These are phyloP conservation scores for Euclidium syriacum DNA, from an alignment of 345 rosid genomes.

Conservation along the genomic window DNA sequence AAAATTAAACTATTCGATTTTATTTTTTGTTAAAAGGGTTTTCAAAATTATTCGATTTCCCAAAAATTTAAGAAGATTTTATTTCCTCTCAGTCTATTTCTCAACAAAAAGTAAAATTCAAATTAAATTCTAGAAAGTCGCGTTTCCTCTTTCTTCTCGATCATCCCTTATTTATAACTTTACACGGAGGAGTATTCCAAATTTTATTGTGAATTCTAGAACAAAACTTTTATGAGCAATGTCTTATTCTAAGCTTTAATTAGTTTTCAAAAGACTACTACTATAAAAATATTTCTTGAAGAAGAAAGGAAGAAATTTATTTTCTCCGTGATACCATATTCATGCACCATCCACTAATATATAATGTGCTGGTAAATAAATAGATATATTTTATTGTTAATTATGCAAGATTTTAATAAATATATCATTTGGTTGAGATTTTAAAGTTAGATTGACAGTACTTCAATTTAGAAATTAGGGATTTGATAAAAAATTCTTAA, in stretches of 20 bases:
- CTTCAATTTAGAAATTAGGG: too few species aligned
- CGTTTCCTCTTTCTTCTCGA: neutral
- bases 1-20: too few species aligned
- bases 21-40: too few species aligned
- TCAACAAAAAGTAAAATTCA: slow-evolving; percentile 15
- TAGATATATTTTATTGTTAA: too few species aligned
- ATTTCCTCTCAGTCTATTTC: slow-evolving; percentile 11
- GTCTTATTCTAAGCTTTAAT: neutral
- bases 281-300: neutral
- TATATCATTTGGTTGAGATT: too few species aligned
- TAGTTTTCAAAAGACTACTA: neutral
- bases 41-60: neutral
- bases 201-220: slow-evolving; percentile 5
- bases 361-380: too few species aligned
- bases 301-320: neutral
- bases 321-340: neutral
- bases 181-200: neutral
- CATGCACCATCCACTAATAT: neutral
- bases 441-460: too few species aligned
- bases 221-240: neutral
- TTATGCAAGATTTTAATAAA: too few species aligned
- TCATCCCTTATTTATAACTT: neutral
- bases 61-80: neutral
- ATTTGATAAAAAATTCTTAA: too few species aligned
- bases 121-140: slow-evolving; percentile 9